Percentiles rank a stretch among this genome's conserved stretches.
Conservation (phyloP, 2,329 filamentous ascomycete genomes). For the Talaromyces sp. region DNA sequence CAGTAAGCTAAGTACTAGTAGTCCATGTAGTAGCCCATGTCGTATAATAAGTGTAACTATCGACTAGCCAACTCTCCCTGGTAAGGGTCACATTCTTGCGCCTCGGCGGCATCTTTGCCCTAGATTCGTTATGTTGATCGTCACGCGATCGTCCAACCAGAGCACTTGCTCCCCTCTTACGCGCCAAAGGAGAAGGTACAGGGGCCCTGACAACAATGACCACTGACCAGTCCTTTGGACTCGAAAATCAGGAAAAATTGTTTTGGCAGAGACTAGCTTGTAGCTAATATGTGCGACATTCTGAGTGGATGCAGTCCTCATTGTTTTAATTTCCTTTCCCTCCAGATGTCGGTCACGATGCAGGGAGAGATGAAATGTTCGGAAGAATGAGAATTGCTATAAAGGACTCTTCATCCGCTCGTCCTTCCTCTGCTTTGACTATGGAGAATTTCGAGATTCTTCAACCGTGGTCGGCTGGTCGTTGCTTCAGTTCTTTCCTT, state of each 20-base stretch:
- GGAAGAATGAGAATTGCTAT: conserved; percentile 8
- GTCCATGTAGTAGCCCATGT: not conserved
- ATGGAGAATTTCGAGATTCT: not conserved
- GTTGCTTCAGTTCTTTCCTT: conserved; percentile 6
- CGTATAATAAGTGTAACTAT: not conserved
- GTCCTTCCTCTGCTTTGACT: not conserved
- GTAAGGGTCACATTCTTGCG: conserved; percentile 16
- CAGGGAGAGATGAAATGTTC: conserved; percentile 6
- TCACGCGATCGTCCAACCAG: conserved; percentile 21
- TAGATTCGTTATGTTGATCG: conserved; percentile 14
- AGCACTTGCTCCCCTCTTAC: conserved; percentile 8
- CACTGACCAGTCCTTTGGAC: conserved; percentile 6
- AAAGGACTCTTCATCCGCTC: conserved; percentile 8
- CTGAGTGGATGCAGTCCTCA: not conserved
- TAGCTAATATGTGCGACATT: not conserved
- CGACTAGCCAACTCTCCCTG: not conserved
- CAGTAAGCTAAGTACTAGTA: not conserved
- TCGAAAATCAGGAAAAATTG: not conserved
- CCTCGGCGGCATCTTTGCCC: conserved; percentile 6
- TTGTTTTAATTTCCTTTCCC: conserved; percentile 1
- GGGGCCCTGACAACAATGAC: not conserved
- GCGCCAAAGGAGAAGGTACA: not conserved
- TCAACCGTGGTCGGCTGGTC: not conserved
- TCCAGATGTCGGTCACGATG: conserved; percentile 6
- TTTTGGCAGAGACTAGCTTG: not conserved